Evolutionary conservation across 441 rosid species (phyloP).

Genomic region (Eutrema salsugineum): DNA sequence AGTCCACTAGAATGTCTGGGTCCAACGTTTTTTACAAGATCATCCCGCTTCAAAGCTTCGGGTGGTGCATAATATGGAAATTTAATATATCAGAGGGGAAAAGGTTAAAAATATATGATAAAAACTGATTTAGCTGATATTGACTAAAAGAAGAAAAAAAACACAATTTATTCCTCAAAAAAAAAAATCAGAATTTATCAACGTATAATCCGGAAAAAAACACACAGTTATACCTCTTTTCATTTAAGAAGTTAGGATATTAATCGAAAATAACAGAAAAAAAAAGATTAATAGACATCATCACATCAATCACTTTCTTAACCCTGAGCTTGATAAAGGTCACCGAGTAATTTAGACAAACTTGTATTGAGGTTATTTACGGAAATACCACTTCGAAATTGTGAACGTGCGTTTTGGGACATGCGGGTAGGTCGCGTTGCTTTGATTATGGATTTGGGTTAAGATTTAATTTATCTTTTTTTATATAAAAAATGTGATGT

Average conservation of each 20-base stretch:
- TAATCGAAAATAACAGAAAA: not conserved
- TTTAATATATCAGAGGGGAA: no score
- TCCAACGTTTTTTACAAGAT: no score
- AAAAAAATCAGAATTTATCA: not conserved
- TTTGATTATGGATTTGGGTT: no score
- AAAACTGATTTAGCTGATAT: no score
- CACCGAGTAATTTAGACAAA: not conserved
- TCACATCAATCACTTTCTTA: not conserved
- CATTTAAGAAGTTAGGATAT: not conserved
- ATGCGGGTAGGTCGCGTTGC: conserved; percentile 25
- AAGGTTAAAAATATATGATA: no score
- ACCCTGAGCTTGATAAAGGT: not conserved
- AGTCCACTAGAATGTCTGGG: no score
- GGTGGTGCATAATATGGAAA: no score
- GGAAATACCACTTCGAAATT: not conserved
- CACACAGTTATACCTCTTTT: no score
- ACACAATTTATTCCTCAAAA: no score
- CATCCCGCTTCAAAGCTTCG: no score
- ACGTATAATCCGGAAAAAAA: not conserved
- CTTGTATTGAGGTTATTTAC: not conserved
- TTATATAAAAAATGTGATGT: not conserved
- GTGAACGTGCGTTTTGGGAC: conserved; percentile 28
- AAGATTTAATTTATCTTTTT: no score
- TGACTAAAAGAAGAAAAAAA: no score
- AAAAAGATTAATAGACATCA: not conserved